Conservation (phyloP, 805 yeast species). For the Kluyveromyces siamensis region DNA sequence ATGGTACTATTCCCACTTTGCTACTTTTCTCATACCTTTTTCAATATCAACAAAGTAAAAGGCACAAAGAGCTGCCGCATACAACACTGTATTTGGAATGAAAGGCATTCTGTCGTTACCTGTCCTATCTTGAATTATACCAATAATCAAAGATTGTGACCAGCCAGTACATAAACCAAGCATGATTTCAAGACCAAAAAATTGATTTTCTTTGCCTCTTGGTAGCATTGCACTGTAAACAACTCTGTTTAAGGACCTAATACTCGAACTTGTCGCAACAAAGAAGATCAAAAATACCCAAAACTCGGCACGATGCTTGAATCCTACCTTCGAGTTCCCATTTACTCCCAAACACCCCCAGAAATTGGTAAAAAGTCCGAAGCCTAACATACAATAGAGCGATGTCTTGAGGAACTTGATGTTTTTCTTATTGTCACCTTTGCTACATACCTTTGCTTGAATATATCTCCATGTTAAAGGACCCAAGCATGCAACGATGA, state of each 20-base stretch:
- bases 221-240: conserved; percentile 33
- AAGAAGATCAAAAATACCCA: conserved; percentile 34
- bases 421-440: conserved; percentile 5
- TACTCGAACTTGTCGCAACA: conserved; percentile 28
- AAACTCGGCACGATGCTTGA: conserved; percentile 35
- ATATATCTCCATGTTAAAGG: conserved; percentile 32
- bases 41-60: conserved; percentile 27
- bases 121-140: conserved; percentile 33
- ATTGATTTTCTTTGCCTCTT: conserved; percentile 35
- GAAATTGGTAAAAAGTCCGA: conserved; percentile 30
- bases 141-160: conserved; percentile 33
- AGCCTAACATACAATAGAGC: conserved; percentile 28
- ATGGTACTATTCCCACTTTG: conserved; percentile 3
- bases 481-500: conserved; percentile 29
- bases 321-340: conserved; percentile 24
- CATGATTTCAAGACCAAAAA: conserved; percentile 34
- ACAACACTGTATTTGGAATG: conserved; percentile 29
- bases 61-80: conserved; percentile 18
- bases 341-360: conserved; percentile 34
- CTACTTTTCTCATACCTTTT: conserved; percentile 24
- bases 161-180: conserved; percentile 35
- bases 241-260: conserved; percentile 31
- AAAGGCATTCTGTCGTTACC: conserved; percentile 32
- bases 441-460: conserved; percentile 18
- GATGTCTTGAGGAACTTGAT: conserved; percentile 25